Percentiles rank a stretch among this genome's conserved stretches.
phyloP scores from a whole-genome alignment of 2,329 filamentous ascomycete genomes.

The Sordariomycetes sp. region DNA sequence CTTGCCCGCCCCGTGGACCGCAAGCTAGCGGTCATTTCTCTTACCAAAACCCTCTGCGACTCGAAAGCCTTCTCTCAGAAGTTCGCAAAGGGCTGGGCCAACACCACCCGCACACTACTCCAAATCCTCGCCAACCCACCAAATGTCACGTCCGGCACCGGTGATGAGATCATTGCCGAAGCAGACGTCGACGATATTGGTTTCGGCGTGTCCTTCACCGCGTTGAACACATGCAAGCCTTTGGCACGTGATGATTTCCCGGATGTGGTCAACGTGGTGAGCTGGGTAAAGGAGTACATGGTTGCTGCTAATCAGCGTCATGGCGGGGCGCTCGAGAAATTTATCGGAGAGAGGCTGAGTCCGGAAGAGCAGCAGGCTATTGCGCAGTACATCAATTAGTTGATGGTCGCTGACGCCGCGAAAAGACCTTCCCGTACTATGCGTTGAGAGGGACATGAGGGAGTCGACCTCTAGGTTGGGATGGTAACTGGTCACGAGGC shows the following conservation, averaged over 20 bases:
- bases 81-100: constrained; percentile 83
- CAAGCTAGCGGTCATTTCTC: constrained; percentile 85
- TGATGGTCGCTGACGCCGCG: too few species aligned
- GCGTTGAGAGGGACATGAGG: too few species aligned
- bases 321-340: constrained; percentile 59
- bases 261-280: constrained; percentile 69
- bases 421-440: too few species aligned
- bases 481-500: too few species aligned
- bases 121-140: constrained; percentile 86
- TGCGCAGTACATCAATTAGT: constrained; percentile 37
- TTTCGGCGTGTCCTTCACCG: constrained; percentile 91
- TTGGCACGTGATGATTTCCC: constrained; percentile 72
- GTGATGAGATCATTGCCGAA: constrained; percentile 73
- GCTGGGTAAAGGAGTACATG: constrained; percentile 77
- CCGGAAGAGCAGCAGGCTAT: constrained; percentile 48
- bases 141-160: constrained; percentile 49
- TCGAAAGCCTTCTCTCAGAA: constrained; percentile 73
- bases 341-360: constrained; percentile 62
- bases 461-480: too few species aligned
- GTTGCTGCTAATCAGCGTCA: constrained; percentile 69
- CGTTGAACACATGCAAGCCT: constrained; percentile 81
- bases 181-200: constrained; percentile 90
- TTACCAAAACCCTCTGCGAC: constrained; percentile 85
- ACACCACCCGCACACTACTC: constrained; percentile 82
- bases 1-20: constrained; percentile 81